Evolutionary conservation across 179 eudicot genomes (phyloP).

Genomic region (Corrigiola litoralis): DNA sequence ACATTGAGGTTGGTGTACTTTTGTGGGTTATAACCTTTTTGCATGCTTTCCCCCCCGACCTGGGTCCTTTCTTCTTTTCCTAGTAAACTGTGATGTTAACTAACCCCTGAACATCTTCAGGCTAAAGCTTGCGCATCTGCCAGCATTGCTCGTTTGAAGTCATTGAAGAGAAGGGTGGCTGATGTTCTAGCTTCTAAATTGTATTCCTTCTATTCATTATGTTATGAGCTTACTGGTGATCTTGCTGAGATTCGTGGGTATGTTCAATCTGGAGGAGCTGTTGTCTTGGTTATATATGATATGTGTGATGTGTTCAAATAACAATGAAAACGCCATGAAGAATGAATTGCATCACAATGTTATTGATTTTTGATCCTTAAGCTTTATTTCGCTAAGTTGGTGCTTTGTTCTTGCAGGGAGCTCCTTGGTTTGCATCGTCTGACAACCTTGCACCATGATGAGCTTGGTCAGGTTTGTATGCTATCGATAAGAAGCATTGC

Average conservation of each 20-base stretch:
- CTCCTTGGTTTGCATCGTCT: slow-evolving; percentile 85
- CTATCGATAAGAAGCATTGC: neutral
- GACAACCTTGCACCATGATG: slow-evolving; percentile 91
- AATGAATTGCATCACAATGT: too few relatives aligned
- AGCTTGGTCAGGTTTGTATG: slow-evolving; percentile 90
- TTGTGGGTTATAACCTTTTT: too few relatives aligned
- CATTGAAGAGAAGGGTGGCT: slow-evolving; percentile 72
- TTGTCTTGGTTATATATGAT: too few relatives aligned
- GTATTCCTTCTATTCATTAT: slow-evolving; percentile 78
- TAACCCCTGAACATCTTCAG: slow-evolving; percentile 28
- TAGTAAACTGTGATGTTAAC: slow-evolving; percentile 11
- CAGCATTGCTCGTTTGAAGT: slow-evolving; percentile 83
- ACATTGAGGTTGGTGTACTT: slow-evolving; percentile 79
- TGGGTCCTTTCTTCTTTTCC: neutral
- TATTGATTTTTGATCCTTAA: neutral
- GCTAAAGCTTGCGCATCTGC: slow-evolving; percentile 93
- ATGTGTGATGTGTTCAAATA: too few relatives aligned
- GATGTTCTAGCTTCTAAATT: slow-evolving; percentile 88
- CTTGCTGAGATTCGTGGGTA: slow-evolving; percentile 95
- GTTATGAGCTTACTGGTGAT: slow-evolving; percentile 83
- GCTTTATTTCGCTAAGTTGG: slow-evolving; percentile 6
- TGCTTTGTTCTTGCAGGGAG: slow-evolving; percentile 44
- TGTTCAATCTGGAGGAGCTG: slow-evolving; percentile 13
- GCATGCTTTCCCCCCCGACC: neutral
- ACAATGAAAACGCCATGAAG: too few relatives aligned